Conservation (phyloP, 2,329 filamentous ascomycete species). For the Byssothecium circinans region DNA sequence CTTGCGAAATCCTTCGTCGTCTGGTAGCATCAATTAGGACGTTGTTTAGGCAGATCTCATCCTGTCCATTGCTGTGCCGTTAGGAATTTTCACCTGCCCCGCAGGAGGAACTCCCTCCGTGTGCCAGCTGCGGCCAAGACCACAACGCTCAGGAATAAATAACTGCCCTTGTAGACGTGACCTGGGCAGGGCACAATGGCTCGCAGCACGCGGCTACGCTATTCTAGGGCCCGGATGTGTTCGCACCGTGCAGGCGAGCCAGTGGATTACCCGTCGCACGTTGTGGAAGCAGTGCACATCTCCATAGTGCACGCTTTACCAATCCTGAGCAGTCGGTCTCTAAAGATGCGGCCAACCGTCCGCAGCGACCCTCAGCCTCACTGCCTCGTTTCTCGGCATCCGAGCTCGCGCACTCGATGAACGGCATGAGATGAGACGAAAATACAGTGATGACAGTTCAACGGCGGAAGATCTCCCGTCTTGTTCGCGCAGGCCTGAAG, state of each 20-base stretch:
- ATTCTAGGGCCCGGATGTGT: background rate
- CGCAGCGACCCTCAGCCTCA: slow-evolving; percentile 15
- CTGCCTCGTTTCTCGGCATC: slow-evolving; percentile 17
- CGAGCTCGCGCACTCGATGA: slow-evolving; percentile 19
- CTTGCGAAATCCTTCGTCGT: background rate
- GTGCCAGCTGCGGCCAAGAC: background rate
- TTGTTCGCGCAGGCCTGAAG: background rate
- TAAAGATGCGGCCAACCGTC: background rate
- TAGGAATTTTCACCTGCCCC: background rate
- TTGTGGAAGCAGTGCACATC: background rate
- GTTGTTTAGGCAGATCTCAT: background rate
- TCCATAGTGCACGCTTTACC: background rate
- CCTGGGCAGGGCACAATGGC: background rate
- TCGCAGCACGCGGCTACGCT: background rate
- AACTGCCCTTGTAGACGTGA: too few relatives aligned
- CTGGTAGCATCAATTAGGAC: background rate
- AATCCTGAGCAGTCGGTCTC: background rate
- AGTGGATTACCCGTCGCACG: background rate
- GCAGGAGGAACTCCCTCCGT: too few relatives aligned
- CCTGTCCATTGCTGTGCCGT: slow-evolving; percentile 1
- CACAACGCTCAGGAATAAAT: background rate
- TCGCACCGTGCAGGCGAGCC: background rate
- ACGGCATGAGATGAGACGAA: slow-evolving; percentile 10
- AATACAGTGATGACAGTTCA: slow-evolving; percentile 5
- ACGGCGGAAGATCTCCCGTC: slow-evolving; percentile 8